Base-by-base conservation (phyloP, 2,329 filamentous ascomycete species). In the Cadophora luteo-olivacea region DNA sequence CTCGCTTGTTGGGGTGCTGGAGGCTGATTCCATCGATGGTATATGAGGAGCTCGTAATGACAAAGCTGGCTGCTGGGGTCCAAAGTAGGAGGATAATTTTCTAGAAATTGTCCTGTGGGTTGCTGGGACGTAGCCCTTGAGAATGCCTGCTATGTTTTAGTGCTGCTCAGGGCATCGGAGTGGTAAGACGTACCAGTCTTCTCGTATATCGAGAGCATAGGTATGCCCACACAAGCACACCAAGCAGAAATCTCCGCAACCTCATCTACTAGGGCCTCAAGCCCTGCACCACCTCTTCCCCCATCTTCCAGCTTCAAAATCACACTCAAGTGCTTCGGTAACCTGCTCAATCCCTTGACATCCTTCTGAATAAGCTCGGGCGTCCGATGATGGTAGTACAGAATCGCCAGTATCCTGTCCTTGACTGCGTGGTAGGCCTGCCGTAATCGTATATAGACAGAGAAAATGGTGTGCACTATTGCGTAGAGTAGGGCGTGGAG, bases 301-400 rank as follows among this genome's bases (percentile, higher is more conserved):
- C 91, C 87, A 77, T 90, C 84, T 75, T 95, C 89, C 60, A 92
- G 83, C 68, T 90, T 91, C 68, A 99, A 81, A 65, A 98, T 90
- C 12, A 97, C 91, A 77, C 94, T 97, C 62, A 99, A 80, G 78
- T 99, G 96, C 72, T 91, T 87, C 2, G 96, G 96, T 69, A 97
- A 81, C 75, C 91, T 89, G 68, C 84, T 86, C 67, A 99, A 81
- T 11, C 86, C 85, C 78, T 89, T 89, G 32, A 98, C 91, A 81
- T 99, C 96, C 76, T 91, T 90, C 76, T 91, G 89, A 74, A 99
- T 97, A 77, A 97, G 89, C 78, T 97, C 93, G 8, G 96, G 96
- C 0, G 95, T 97, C 64, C 93, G 92, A 80, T 99, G 96, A 82
- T 99, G 97, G 82, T 99, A 96, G 79, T 95, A 94, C 65, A 97